Conservation (phyloP, 305 asterid species). For the Plantago rigida region DNA sequence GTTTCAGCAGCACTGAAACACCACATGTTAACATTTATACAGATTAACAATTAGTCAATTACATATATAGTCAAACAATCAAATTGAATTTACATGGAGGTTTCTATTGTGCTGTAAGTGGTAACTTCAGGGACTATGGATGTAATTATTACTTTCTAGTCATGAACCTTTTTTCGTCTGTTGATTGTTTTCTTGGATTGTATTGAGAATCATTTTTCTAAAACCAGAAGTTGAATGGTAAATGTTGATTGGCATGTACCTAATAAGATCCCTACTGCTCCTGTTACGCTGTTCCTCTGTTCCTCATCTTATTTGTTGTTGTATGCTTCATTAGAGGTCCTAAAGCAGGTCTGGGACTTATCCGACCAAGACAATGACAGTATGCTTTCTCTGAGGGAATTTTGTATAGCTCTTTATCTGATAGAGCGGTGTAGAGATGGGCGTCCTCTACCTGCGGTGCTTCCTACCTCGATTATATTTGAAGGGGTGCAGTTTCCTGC, state of each 20-base stretch:
- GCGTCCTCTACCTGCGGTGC: constrained; percentile 56
- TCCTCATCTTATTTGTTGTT: constrained; percentile 25
- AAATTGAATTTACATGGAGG: not conserved
- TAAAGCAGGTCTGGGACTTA: constrained; percentile 94
- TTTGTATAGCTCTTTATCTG: constrained; percentile 84
- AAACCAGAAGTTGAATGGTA: not conserved
- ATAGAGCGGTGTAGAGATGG: constrained; percentile 94
- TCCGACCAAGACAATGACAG: constrained; percentile 95
- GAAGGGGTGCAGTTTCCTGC: constrained; percentile 43
- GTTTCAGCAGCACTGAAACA: not conserved
- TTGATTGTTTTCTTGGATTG: not conserved
- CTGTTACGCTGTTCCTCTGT: constrained; percentile 11
- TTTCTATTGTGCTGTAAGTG: not conserved
- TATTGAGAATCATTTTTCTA: not conserved
- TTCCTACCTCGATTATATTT: constrained; percentile 59
- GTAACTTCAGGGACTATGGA: not conserved
- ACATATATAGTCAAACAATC: not conserved
- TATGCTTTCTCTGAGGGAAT: constrained; percentile 86
- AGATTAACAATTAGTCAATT: too few relatives aligned
- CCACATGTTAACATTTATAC: not conserved
- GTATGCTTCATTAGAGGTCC: constrained; percentile 59
- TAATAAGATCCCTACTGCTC: constrained; percentile 3
- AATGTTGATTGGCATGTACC: not conserved
- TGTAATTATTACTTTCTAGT: not conserved
- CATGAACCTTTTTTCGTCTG: constrained; percentile 11